These are phyloP conservation scores for Russula earlei DNA, from an alignment of 768 basidiomycete species.

Conservation along the genomic window DNA sequence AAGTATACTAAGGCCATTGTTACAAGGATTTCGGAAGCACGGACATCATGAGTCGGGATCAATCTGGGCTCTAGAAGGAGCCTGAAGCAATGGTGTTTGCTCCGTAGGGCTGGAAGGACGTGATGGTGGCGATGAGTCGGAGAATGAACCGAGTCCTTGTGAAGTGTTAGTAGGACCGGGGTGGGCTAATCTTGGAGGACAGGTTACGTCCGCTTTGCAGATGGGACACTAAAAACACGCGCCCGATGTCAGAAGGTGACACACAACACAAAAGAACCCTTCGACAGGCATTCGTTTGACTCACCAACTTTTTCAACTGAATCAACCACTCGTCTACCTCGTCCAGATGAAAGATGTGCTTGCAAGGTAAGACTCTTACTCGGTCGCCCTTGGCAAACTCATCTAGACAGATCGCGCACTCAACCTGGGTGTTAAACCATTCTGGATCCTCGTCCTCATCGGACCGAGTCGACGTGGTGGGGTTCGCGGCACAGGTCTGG, in stretches of 20 bases:
- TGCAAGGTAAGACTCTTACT: conserved; percentile 87
- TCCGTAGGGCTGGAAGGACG: conserved; percentile 9
- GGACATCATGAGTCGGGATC: conserved; percentile 12
- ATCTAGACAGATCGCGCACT: conserved; percentile 91
- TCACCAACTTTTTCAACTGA: conserved; percentile 83
- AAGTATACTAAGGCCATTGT: conserved; percentile 15
- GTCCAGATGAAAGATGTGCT: conserved; percentile 88
- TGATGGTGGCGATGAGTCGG: conserved; percentile 1
- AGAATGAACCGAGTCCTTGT: neutral
- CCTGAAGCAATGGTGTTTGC: conserved; percentile 13
- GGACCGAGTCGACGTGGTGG: conserved; percentile 20
- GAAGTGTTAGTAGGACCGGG: neutral
- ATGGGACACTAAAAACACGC: conserved; percentile 66
- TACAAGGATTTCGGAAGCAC: conserved; percentile 10
- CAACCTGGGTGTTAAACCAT: conserved; percentile 74
- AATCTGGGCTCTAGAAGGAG: neutral
- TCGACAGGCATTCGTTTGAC: conserved; percentile 29
- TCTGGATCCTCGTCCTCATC: conserved; percentile 34
- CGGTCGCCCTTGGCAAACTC: conserved; percentile 81
- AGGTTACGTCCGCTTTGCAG: conserved; percentile 88
- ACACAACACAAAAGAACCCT: conserved; percentile 8
- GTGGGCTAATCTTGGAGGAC: conserved; percentile 33
- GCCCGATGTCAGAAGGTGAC: neutral
- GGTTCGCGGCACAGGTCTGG: conserved; percentile 3
- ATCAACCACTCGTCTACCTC: conserved; percentile 93